Evolutionary conservation across 306 rosid genomes (phyloP), one percentile per base, ranked within the genome.

Genomic region (Phaseolus lunatus): DNA sequence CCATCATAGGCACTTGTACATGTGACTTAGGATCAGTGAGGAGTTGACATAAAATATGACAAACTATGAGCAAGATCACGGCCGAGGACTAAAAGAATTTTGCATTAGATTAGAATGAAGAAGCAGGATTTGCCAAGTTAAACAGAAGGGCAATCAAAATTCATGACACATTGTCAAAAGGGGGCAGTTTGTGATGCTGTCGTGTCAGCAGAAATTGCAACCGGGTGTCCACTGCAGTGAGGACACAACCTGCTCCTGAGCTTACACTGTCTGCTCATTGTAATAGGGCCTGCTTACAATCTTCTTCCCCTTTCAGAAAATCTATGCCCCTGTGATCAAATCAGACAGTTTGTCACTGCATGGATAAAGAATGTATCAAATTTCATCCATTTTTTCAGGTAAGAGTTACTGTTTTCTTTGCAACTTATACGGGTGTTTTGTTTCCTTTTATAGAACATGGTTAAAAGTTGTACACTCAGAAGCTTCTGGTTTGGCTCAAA

Each of bases 401-500:
- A 78, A 80, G 50, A 56, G 62, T 67, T 45, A 74, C 59, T 52
- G 68, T 50, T 83, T 64, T 63, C 54, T 67, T 81, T 87, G 63
- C 72, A 78, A 80, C 84, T 69, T 58, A 85, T 77, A 61, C 26
- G 72, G 76, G 76, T 69, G 85, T 62, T 85, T n/a, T 85, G 89
- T 80, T 84, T 84, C 82, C 80, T 79, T 84, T 78, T 59, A 74
- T 57, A 85, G 76, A 86, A 63, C 77, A 88, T 79, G 85, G 93
- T 84, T 83, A 81, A 79, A 84, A 75, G 44, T 70, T 81, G 89
- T 88, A 85, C 89, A 86, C 84, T 88, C 90, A 92, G 88, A 29
- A 96, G 94, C 99, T 92, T 87, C 96, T 89, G 87, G 98, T 91
- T 80, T 81, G 73, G 87, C 53, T 89, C 93, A 92, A 56, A 7